These are phyloP conservation scores for Litchi chinensis DNA, from an alignment of 345 rosid species.

Conservation along the genomic window DNA sequence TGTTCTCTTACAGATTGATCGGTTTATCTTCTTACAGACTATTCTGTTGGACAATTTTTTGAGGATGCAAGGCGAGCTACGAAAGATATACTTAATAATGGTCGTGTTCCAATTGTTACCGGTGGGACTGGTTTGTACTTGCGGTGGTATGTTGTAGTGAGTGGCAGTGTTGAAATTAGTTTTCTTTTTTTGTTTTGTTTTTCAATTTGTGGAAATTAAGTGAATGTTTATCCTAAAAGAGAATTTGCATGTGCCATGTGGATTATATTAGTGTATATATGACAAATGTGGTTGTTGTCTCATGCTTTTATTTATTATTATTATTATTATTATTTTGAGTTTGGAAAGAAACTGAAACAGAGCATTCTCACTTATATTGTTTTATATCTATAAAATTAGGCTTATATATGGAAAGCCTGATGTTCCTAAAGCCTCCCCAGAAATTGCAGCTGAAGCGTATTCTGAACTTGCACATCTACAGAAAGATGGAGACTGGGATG, in stretches of 20 bases:
- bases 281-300: background rate
- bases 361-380: slow-evolving; percentile 12
- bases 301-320: background rate
- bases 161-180: slow-evolving; percentile 17
- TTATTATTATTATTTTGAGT: background rate
- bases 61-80: slow-evolving; percentile 82
- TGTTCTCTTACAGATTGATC: background rate
- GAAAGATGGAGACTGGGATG: slow-evolving; percentile 67
- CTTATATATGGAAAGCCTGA: slow-evolving; percentile 87
- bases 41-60: slow-evolving; percentile 79
- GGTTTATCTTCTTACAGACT: slow-evolving; percentile 48
- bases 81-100: slow-evolving; percentile 54
- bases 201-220: background rate
- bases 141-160: slow-evolving; percentile 64
- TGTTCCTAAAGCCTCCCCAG: slow-evolving; percentile 82
- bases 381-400: slow-evolving; percentile 42
- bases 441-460: slow-evolving; percentile 58
- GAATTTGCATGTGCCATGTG: slow-evolving; percentile 16
- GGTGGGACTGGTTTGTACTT: slow-evolving; percentile 96
- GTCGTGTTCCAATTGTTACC: slow-evolving; percentile 75
- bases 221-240: slow-evolving; percentile 5
- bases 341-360: background rate
- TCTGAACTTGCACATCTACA: slow-evolving; percentile 67
- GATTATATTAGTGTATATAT: background rate
- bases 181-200: background rate